Base-by-base conservation (phyloP, 495 filamentous ascomycete species). In the Pyronema domesticum region DNA sequence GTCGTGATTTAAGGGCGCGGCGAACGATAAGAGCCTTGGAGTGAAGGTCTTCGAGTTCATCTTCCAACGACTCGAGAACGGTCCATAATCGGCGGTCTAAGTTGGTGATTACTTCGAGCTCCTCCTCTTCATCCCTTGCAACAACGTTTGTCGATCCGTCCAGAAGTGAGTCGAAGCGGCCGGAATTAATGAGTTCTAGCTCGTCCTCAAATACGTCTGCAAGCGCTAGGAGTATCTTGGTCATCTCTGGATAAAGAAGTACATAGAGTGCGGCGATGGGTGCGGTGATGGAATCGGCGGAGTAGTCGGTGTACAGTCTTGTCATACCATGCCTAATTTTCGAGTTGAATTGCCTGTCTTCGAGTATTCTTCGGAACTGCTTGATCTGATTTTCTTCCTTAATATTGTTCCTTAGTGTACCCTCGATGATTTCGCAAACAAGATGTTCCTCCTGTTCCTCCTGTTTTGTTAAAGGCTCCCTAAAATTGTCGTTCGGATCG, bases 141-240 rank as follows among this genome's bases (percentile, higher is more conserved):
- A 98, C 86, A 7, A 84, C 82, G 0, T 69, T 65, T 1, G 50
- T 60, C 3, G 60, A 55, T 5, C 63, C 63, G 45, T 66, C 63
- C 15, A 98, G 77, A 70, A 98, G 96, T 4, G 89, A 89, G 65
- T 98, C 91, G 63, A 99, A 96, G 37, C 89, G 86, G 23, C 93
- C 93, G 0, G 89, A 95, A 30, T 82, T 85, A 34, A 99, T 76
- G 42, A 99, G 89, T 39, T 99, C 93, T 88, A 94, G 95, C 65
- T 99, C 93, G 13, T 79, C 80, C 30, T 81, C 74, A 59, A 78
- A 87, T 62, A 99, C 87, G 39, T 82, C 81, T 14, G 86, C 80
- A 33, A 99, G 78, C 1, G 91, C 95, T 30, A 82, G 78, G 18
- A 99, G 78, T 9, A 94, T 79, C 60, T 86, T 80, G 65, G 96